A percentile compares a stretch with the other conserved stretches of the same genome.
Conservation (phyloP, 108 stramenopile species). For the Cyclotella choctawhatcheeana region DNA sequence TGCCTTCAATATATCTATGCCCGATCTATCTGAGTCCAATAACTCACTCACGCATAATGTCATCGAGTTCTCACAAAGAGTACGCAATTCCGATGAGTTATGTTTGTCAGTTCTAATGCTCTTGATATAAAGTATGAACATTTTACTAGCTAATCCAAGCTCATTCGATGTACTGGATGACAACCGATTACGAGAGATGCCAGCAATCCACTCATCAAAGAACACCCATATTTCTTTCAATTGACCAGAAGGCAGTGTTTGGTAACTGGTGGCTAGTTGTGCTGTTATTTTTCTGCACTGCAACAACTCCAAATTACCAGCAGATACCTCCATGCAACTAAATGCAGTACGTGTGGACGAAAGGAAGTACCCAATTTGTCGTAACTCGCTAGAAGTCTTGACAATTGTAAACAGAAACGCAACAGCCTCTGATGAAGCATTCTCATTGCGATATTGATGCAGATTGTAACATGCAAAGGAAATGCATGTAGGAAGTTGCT, state of each 20-base stretch:
- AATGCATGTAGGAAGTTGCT: constrained; percentile 38
- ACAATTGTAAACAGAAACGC: constrained; percentile 46
- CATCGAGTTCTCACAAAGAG: constrained; percentile 43
- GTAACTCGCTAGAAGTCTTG: constrained; percentile 57
- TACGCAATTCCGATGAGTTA: constrained; percentile 33
- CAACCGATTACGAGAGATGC: background rate
- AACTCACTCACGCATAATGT: constrained; percentile 23
- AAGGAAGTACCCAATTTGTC: constrained; percentile 61
- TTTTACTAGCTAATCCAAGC: constrained; percentile 34
- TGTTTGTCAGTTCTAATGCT: constrained; percentile 45
- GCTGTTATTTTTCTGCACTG: constrained; percentile 8
- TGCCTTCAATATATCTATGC: background rate
- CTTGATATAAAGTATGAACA: constrained; percentile 48
- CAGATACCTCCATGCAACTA: background rate
- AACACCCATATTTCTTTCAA: constrained; percentile 39
- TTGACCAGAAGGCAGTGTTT: constrained; percentile 44
- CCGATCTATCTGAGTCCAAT: background rate
- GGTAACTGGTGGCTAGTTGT: constrained; percentile 25
- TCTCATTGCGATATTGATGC: background rate
- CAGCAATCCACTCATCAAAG: constrained; percentile 46
- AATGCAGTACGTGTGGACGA: constrained; percentile 26
- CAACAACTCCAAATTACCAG: constrained; percentile 9
- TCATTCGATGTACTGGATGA: background rate
- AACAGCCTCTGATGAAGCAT: constrained; percentile 9
- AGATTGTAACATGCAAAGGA: constrained; percentile 24